Evolutionary conservation across 78 protist species (phyloP).

Genomic region (Emiliania huxleyi): DNA sequence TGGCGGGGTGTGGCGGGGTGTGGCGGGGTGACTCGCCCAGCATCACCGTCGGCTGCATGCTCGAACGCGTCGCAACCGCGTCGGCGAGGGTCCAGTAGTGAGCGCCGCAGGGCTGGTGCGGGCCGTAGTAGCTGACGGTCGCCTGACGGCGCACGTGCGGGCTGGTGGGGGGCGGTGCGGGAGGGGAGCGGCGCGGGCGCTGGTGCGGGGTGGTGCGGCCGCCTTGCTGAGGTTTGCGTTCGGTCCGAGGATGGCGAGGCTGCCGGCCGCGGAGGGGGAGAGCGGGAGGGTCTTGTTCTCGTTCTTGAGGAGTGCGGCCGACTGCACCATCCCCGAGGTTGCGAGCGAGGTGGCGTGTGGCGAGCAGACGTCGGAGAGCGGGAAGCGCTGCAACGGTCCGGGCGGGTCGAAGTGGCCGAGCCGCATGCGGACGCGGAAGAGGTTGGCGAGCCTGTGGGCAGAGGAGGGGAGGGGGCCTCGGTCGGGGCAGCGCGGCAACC

Average conservation of each 20-base stretch:
- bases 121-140: background rate
- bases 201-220: too few species aligned
- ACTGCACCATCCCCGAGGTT: background rate
- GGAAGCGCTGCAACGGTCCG: background rate
- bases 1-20: too few species aligned
- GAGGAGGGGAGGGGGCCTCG: too few species aligned
- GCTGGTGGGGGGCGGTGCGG: too few species aligned
- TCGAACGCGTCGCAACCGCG: background rate
- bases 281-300: background rate
- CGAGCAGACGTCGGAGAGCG: background rate
- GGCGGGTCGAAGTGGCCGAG: background rate
- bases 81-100: background rate
- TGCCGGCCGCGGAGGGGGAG: too few species aligned
- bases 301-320: background rate
- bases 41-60: too few species aligned
- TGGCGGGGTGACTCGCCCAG: too few species aligned
- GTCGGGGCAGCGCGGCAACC: too few species aligned
- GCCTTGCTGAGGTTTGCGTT: background rate
- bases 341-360: background rate
- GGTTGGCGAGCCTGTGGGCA: background rate
- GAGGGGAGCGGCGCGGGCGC: too few species aligned
- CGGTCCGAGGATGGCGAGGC: background rate
- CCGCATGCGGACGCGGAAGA: background rate
- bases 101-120: background rate
- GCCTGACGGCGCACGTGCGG: too few species aligned